Base-by-base conservation (phyloP, 345 rosid genomes). In the Citrus glauca region DNA sequence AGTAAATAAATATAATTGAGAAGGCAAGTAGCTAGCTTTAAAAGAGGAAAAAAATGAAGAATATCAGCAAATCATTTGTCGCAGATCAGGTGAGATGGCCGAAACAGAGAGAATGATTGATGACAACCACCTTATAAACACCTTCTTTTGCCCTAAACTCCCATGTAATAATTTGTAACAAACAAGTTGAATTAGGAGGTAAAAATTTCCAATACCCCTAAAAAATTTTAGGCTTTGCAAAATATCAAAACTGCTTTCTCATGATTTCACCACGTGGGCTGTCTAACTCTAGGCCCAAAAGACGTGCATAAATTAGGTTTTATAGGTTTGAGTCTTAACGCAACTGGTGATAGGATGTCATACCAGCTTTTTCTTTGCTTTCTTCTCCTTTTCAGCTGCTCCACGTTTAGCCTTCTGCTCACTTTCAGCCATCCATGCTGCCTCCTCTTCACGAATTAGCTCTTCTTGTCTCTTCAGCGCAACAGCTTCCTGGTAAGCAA, bases 381-480 rank as follows among this genome's bases (percentile, higher is more conserved):
- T 95, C 89, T 91, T 95, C 78, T 91, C 97, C 86, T 90, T 92
- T n/a, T 89, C 94, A 42, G 79, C 77, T 77, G 82, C 81, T 66
- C 89, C 97, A 72, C 92, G 91, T 82, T 85, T 95, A 35, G 94
- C 89, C 89, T 87, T 95, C 81, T 88, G 97, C 87, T 92, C 95
- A 62, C 83, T 90, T 82, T 83, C 97, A 77, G 91, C 97, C 74
- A 89, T 84, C 88, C 95, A 88, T 9, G 89, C 94, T 78, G 87
- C 96, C 86, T 95, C 98, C 86, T 95, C 98, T 85, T 94, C 97
- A 72, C 97, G 97, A 67, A 95, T 95, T 77, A 95, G 91, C 86
- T 93, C 97, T 78, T 95, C 99, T 84, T 95, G 99, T 88, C 91
- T 90, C 85, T 85, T 90, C 88, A 88, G 84, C 65, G 99, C 97